Percentiles rank a stretch among this genome's conserved stretches.
These are phyloP conservation scores for Penicillium salamii DNA, from an alignment of 495 filamentous ascomycete species.

Conservation along the genomic window DNA sequence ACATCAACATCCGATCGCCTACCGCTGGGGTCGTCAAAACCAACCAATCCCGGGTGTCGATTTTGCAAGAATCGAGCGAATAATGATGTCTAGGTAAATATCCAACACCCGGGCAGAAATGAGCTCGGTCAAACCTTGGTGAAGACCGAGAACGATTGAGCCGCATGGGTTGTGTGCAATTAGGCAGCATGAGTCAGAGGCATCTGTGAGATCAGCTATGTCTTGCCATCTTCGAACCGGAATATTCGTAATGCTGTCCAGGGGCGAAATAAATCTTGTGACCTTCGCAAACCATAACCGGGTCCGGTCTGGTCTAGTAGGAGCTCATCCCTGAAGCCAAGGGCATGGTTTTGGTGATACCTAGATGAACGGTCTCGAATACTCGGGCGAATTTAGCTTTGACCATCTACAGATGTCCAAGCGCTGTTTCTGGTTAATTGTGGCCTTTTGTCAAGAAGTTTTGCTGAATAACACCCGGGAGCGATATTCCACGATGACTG, in stretches of 20 bases:
- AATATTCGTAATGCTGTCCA: neutral
- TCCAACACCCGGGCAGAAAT: too few relatives aligned
- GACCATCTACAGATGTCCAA: too few relatives aligned
- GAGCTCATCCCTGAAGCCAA: conserved; percentile 3
- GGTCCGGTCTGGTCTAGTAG: neutral
- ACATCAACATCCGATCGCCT: conserved; percentile 1
- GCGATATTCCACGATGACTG: too few relatives aligned
- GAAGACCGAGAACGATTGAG: too few relatives aligned
- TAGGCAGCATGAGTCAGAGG: neutral
- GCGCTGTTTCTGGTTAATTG: too few relatives aligned
- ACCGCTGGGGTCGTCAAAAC: neutral
- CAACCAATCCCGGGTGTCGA: neutral
- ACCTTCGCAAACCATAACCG: neutral
- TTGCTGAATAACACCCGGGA: too few relatives aligned
- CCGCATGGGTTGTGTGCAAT: neutral
- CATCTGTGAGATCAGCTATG: neutral
- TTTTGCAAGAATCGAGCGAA: too few relatives aligned
- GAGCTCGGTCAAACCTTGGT: neutral
- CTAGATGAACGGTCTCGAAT: neutral
- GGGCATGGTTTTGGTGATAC: conserved; percentile 1
- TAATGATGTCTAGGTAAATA: too few relatives aligned
- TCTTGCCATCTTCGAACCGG: neutral
- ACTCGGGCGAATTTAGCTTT: neutral
- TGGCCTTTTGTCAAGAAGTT: too few relatives aligned
- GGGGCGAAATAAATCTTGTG: neutral